Base-by-base conservation (phyloP, 768 basidiomycete genomes). In the Trametes sanguinea region DNA sequence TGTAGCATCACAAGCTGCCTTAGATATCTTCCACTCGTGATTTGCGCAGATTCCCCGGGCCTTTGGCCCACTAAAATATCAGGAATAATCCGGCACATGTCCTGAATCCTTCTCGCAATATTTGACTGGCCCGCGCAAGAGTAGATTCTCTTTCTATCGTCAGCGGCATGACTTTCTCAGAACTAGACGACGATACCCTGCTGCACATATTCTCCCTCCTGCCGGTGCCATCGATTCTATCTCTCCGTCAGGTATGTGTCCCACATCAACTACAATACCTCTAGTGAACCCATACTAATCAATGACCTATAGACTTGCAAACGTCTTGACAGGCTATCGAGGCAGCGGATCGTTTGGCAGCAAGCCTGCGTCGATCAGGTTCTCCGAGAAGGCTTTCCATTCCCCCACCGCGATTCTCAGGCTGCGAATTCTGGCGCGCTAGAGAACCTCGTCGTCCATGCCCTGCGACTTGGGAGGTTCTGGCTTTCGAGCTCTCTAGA, bases 271-370 rank as follows among this genome's bases (percentile, higher is more conserved):
- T 14, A 14, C 10, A 1, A 6, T 13, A n/a, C 5, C n/a, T 22
- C 22, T 22, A 43, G 13, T 3, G 42, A n/a, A 5, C 42, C 9
- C 1, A 5, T 3, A 43, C 42, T 43, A 1, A 43, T 43, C 1
- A 1, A 8, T 4, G 2, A 2, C 2, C 27, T 30, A 4, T 42
- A 88, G 85, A 81, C 80, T 55, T 88, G 82, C 63, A 81, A 72
- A 65, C 76, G 77, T n/a, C 67, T 88, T 33, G 67, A 70, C 42
- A 56, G 66, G 9, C 61, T 86, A n/a, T 81, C 83, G 1, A 71
- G 69, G 6, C 74, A 82, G 29, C 82, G 80, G 48, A 77, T 81
- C 58, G 79, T 88, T 11, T 89, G 88, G 88, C 77, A 76, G 14
- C 80, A 80, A 46, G 81, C 80, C 16, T 83, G 80, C 66, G 67